Evolutionary conservation across 768 basidiomycete genomes (phyloP).

Genomic region (Termitomyces sp.): DNA sequence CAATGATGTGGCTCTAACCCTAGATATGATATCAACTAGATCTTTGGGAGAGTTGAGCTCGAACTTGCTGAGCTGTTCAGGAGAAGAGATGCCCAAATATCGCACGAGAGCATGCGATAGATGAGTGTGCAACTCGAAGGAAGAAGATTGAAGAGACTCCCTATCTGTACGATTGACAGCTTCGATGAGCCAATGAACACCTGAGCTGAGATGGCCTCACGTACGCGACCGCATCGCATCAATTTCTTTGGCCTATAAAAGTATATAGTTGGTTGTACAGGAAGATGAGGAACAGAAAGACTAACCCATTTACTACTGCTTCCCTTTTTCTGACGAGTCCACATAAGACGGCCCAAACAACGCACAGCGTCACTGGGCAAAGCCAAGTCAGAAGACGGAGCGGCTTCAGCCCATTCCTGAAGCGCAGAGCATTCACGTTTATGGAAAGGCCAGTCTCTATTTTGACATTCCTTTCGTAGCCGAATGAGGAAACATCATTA

Average conservation of each 20-base stretch:
- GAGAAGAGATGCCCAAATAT: constrained; percentile 57
- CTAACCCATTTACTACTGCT: constrained; percentile 52
- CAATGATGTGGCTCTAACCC: constrained; percentile 34
- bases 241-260: constrained; percentile 52
- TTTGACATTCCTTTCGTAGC: constrained; percentile 56
- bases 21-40: constrained; percentile 67
- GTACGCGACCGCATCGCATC: constrained; percentile 72
- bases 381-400: constrained; percentile 38
- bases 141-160: constrained; percentile 37
- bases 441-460: constrained; percentile 66
- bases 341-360: constrained; percentile 71
- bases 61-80: constrained; percentile 51
- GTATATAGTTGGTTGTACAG: not conserved
- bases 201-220: not conserved
- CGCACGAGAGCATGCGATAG: constrained; percentile 71
- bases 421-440: constrained; percentile 75
- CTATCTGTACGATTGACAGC: constrained; percentile 40
- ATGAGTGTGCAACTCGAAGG: constrained; percentile 55
- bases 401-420: constrained; percentile 45
- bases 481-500: not conserved
- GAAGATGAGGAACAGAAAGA: constrained; percentile 1
- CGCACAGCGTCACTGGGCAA: constrained; percentile 77
- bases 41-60: constrained; percentile 54
- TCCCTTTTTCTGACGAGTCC: constrained; percentile 54
- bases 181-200: not conserved